phyloP scores from a whole-genome alignment of 2,329 filamentous ascomycete species.

The Cladosporium oxysporum region DNA sequence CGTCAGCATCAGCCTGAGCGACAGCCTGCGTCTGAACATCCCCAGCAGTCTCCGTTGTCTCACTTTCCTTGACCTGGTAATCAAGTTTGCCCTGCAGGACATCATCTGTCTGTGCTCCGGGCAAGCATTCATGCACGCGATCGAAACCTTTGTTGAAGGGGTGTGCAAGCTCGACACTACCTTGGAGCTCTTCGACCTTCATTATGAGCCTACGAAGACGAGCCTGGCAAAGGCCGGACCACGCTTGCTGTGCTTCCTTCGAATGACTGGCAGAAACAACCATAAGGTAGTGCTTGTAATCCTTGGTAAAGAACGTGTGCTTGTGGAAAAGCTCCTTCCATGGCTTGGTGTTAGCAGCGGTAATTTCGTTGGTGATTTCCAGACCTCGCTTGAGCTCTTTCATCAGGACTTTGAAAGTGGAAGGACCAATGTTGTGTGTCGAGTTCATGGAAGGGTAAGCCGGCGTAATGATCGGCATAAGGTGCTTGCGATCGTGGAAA shows the following conservation, averaged over 20 bases:
- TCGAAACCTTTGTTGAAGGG: conserved; percentile 94
- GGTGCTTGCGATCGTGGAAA: conserved; percentile 75
- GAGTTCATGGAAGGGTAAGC: conserved; percentile 98
- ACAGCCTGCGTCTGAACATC: conserved; percentile 53
- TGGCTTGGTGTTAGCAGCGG: conserved; percentile 65
- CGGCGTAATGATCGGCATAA: conserved; percentile 98
- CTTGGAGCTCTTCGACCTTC: conserved; percentile 76
- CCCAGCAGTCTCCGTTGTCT: conserved; percentile 54
- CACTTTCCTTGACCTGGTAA: conserved; percentile 60
- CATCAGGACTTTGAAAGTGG: conserved; percentile 81
- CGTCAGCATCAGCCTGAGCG: conserved; percentile 44
- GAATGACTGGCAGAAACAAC: conserved; percentile 80
- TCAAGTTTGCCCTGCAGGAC: conserved; percentile 63
- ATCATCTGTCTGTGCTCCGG: conserved; percentile 61
- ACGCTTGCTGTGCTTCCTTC: conserved; percentile 80
- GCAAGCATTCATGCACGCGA: conserved; percentile 70
- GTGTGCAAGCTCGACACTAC: conserved; percentile 75
- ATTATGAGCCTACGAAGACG: conserved; percentile 85
- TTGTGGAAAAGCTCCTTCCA: conserved; percentile 90
- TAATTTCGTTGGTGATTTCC: conserved; percentile 77
- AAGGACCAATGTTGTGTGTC: conserved; percentile 88
- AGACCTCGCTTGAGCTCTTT: conserved; percentile 77
- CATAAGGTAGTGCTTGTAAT: conserved; percentile 94
- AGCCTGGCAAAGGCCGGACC: conserved; percentile 91
- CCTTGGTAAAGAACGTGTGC: conserved; percentile 89